Evolutionary conservation across 345 rosid species (phyloP).

Genomic region (Citrus mangshanensis): DNA sequence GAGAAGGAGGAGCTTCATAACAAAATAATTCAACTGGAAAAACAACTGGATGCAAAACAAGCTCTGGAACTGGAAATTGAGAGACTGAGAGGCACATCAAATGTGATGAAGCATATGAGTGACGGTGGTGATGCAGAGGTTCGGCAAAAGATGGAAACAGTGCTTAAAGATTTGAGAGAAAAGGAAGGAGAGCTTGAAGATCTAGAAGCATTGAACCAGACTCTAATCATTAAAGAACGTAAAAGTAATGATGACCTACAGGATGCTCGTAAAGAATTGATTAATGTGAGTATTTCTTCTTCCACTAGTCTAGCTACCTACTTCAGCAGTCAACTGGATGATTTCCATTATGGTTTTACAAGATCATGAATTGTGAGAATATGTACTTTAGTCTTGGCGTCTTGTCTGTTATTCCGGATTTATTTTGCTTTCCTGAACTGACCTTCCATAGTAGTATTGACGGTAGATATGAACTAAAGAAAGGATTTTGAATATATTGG

Average conservation of each 20-base stretch:
- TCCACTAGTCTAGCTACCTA: background rate
- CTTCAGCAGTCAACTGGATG: background rate
- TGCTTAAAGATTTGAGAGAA: slow-evolving; percentile 67
- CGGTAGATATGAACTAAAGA: background rate
- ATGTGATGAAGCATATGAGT: slow-evolving; percentile 70
- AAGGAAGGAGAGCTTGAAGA: slow-evolving; percentile 74
- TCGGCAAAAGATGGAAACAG: slow-evolving; percentile 53
- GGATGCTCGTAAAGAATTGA: slow-evolving; percentile 83
- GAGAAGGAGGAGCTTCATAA: slow-evolving; percentile 69
- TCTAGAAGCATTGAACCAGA: slow-evolving; percentile 68
- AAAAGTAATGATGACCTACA: slow-evolving; percentile 89
- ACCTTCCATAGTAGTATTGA: background rate
- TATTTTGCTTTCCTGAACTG: background rate
- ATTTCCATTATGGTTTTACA: background rate
- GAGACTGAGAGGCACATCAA: slow-evolving; percentile 55
- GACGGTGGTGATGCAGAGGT: slow-evolving; percentile 63
- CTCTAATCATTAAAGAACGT: slow-evolving; percentile 75
- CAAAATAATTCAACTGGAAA: slow-evolving; percentile 61
- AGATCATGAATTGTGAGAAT: slow-evolving; percentile 14
- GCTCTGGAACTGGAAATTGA: slow-evolving; percentile 85
- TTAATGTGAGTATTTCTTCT: slow-evolving; percentile 49
- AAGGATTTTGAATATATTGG: background rate
- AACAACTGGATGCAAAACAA: slow-evolving; percentile 80
- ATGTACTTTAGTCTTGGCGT: background rate
- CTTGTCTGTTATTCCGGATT: background rate